Base-by-base conservation (phyloP, 1,284 basidiomycete genomes). In the Puccinia novopanici region DNA sequence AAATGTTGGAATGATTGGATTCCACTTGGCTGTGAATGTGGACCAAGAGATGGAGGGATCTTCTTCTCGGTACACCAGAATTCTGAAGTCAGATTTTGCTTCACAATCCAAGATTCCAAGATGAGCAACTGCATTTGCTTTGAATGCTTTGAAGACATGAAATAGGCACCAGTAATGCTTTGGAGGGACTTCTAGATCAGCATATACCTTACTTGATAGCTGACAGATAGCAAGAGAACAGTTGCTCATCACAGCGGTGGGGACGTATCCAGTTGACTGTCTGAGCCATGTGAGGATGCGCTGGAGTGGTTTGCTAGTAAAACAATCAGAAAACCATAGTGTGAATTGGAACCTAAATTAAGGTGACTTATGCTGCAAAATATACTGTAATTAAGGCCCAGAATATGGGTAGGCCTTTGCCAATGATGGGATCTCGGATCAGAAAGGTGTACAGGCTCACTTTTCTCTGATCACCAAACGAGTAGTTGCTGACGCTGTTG, bases 361-460 rank as follows among this genome's bases (percentile, higher is more conserved):
- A 19, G 10, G 50, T 13, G 57, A 67, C 63, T 67, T 13, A 67
- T 40, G 8, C 13, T 5, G 63, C 63, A 0, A 13, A 27, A 4
- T 34, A 67, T 5, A 13, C 63, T 15, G 63, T 45, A 19, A 45
- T n/a, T n/a, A n/a, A 67, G 10, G 63, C 63, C 63, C 63, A 67
- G 37, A 34, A 67, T 22, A 67, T 40, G 13, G 63, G 63, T 2
- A 27, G 2, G 4, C 63, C 63, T 48, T 67, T 67, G 19, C 63
- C 63, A n/a, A 48, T 13, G 5, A 42, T 13, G 12, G 37, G 40
- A 45, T 67, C 37, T 2, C 37, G 63, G 19, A 67, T 27, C 4
- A 67, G 9, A n/a, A 67, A 4, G 40, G 63, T 67, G 37, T 67
- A 67, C 19, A 67, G 27, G 45, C 63, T 42, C 0, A 67, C 37